Base-by-base conservation (phyloP, 768 basidiomycete species). In the Lactarius vividus region DNA sequence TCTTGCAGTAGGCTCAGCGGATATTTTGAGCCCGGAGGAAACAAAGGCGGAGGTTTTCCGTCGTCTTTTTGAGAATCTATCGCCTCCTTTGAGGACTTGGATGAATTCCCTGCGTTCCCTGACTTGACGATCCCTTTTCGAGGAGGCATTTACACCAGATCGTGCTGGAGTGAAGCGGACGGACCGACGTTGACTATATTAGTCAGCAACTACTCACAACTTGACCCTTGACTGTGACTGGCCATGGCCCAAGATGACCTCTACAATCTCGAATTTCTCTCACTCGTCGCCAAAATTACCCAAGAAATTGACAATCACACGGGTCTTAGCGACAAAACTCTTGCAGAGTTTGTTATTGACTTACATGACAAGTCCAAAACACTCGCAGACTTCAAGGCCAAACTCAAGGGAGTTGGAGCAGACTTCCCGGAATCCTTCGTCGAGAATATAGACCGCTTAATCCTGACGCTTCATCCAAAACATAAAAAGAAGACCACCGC, bases 391-490 rank as follows among this genome's bases (percentile, higher is more conserved):
- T 99, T 98, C 84, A 92, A 94, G 79, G 74, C 77, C 57, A 89
- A 91, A 74, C 84, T 98, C 54, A 81, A 83, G 62, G 87, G 89
- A 66, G 80, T 84, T 66, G 94, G 88, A 26, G 91, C 92, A 23
- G 87, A 86, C 69, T 95, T 98, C 73, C 89, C 94, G 4, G 92
- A 92, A 68, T 92, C 92, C 31, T 92, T 98, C 74, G 78, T 96
- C 64, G 91, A 95, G 75, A 96, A 89, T 73, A 85, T 98, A 39
- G 96, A 99, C 79, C 91, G 97, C 23, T 85, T 98, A 60, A 93
- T 99, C 71, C 84, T 97, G 62, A 92, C 85, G 64, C 86, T 98
- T 82, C 96, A 99, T 72, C 97, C 96, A 1, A 97, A 94, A 73
- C 90, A 98, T 81, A 97, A 93, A 82, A 92, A 92, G 76, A 84